These are phyloP conservation scores for Polyporus arcularius DNA, from an alignment of 768 basidiomycete genomes.

Conservation along the genomic window DNA sequence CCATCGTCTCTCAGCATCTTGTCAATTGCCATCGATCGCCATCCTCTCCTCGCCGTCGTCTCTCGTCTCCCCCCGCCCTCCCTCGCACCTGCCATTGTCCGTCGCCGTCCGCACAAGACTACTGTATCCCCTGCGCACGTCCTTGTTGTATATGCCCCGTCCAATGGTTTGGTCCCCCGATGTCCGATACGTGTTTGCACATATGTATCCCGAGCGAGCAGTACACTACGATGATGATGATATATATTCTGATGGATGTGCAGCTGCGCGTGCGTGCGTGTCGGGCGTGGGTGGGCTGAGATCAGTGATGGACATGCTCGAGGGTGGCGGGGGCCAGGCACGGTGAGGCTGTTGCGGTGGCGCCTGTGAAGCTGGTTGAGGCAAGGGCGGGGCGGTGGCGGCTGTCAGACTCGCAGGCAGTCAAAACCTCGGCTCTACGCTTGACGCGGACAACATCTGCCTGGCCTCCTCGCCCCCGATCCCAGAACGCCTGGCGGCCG, in stretches of 20 bases:
- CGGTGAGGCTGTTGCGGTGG: constrained; percentile 9
- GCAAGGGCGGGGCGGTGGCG: constrained; percentile 9
- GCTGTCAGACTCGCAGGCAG: constrained; percentile 1
- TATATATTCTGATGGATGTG: constrained; percentile 16
- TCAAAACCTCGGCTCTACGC: constrained; percentile 14
- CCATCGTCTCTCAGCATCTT: constrained; percentile 20
- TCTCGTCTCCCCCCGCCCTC: constrained; percentile 5
- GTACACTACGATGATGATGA: constrained; percentile 20
- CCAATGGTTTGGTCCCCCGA: constrained; percentile 8
- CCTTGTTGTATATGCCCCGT: constrained; percentile 17
- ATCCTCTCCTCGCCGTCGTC: constrained; percentile 20
- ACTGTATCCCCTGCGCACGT: constrained; percentile 1
- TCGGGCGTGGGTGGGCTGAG: background rate
- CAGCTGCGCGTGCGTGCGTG: background rate
- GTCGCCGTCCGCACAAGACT: constrained; percentile 15
- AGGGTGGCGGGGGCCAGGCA: constrained; percentile 2
- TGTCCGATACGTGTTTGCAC: constrained; percentile 6
- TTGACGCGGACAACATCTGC: background rate
- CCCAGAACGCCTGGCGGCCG: background rate
- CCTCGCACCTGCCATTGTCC: constrained; percentile 15
- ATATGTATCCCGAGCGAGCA: constrained; percentile 16
- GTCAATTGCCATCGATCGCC: constrained; percentile 18
- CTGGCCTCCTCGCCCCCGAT: background rate
- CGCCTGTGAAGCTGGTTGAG: background rate
- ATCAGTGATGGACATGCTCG: constrained; percentile 20